Evolutionary conservation across 768 basidiomycete species (phyloP).

Genomic region (Sporobolomyces pararoseus): DNA sequence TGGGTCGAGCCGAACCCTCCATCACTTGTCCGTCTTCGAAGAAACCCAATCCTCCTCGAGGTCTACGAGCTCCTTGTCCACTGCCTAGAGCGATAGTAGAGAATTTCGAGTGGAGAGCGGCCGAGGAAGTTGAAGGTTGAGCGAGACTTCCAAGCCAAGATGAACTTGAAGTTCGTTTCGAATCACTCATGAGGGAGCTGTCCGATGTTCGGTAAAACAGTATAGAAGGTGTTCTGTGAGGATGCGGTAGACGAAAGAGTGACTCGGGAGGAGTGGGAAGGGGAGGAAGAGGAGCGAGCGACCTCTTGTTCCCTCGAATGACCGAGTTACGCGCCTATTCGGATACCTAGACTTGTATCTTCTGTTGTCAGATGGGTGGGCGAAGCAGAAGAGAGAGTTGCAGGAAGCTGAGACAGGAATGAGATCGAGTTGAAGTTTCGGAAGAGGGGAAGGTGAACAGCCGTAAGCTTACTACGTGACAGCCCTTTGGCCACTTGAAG

Average conservation of each 20-base stretch:
- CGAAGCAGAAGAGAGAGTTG: not conserved
- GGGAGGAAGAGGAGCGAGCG: no score
- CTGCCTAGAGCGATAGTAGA: conserved; percentile 20
- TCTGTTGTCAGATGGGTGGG: no score
- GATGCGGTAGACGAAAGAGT: no score
- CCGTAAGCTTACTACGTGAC: no score
- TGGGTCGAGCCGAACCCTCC: not conserved
- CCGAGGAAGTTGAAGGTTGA: not conserved
- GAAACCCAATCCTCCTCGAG: not conserved
- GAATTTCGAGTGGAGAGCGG: conserved; percentile 15
- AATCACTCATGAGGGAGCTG: not conserved
- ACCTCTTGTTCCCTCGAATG: no score
- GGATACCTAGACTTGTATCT: no score
- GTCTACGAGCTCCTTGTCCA: not conserved
- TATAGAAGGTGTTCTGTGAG: no score
- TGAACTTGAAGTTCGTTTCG: not conserved
- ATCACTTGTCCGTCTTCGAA: conserved; percentile 12
- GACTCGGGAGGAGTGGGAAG: no score
- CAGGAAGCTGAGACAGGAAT: not conserved
- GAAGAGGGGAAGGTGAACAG: no score
- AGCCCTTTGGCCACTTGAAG: no score
- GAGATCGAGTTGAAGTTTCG: not conserved
- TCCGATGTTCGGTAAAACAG: no score
- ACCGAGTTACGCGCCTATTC: no score
- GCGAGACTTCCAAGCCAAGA: conserved; percentile 20